Evolutionary conservation across 352 stramenopile genomes (phyloP).

Genomic region (Thalassiosira mediterranea): DNA sequence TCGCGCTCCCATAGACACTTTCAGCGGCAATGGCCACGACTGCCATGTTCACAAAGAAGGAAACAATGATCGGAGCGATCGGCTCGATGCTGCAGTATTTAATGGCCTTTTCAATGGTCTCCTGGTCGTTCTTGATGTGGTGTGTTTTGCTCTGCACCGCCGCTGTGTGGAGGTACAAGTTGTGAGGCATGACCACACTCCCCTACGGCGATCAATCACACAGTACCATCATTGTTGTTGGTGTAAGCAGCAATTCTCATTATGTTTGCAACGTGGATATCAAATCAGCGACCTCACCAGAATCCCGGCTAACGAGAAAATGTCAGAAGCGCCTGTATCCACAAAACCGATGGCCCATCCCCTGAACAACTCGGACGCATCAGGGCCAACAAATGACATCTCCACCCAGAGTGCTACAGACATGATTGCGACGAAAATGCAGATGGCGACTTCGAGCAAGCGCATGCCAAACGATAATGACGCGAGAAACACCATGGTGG

Average conservation of each 20-base stretch:
- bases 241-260: too few relatives aligned
- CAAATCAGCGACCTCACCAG: conserved; percentile 46
- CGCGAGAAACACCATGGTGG: conserved; percentile 93
- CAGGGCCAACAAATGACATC: conserved; percentile 87
- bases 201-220: too few relatives aligned
- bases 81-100: conserved; percentile 93
- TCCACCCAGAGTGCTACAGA: conserved; percentile 92
- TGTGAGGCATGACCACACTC: conserved; percentile 96
- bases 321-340: conserved; percentile 87
- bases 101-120: conserved; percentile 53
- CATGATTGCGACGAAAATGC: conserved; percentile 92
- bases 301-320: conserved; percentile 84
- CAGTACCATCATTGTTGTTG: too few relatives aligned
- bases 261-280: not conserved
- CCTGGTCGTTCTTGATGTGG: conserved; percentile 38
- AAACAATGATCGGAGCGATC: conserved; percentile 89
- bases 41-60: conserved; percentile 94
- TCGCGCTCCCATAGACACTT: conserved; percentile 88
- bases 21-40: conserved; percentile 93
- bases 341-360: conserved; percentile 88
- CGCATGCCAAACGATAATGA: conserved; percentile 92
- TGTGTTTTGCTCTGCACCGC: conserved; percentile 81
- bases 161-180: conserved; percentile 93
- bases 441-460: conserved; percentile 92
- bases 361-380: conserved; percentile 77